Conservation (phyloP, 2,329 filamentous ascomycete genomes). For the Sporothrix euskadiensis region DNA sequence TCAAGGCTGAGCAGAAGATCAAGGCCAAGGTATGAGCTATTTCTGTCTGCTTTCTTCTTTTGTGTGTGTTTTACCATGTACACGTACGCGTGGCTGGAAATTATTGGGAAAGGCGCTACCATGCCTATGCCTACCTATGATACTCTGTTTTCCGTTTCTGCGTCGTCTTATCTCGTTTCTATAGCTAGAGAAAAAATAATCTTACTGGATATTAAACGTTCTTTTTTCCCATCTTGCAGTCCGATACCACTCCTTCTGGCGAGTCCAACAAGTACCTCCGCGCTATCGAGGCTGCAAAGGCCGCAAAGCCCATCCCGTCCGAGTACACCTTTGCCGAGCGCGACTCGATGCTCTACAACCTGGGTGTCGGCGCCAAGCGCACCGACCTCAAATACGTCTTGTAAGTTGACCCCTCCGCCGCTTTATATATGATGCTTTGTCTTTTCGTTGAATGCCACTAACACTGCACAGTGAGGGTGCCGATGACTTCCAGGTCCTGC, state of each 20-base stretch:
- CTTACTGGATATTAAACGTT: constrained; percentile 35
- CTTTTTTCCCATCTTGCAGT: constrained; percentile 26
- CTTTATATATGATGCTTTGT: neutral
- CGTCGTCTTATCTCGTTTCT: constrained; percentile 25
- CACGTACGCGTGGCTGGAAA: neutral
- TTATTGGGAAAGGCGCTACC: neutral
- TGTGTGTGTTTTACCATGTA: constrained; percentile 23
- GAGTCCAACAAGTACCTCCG: constrained; percentile 56
- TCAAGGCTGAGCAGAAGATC: constrained; percentile 68
- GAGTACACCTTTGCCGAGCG: constrained; percentile 81
- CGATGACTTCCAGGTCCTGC: constrained; percentile 90
- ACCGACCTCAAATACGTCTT: constrained; percentile 85
- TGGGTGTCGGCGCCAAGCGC: constrained; percentile 88
- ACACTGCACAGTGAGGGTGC: constrained; percentile 63
- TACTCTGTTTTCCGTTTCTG: constrained; percentile 29
- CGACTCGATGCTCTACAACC: constrained; percentile 92
- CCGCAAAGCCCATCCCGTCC: constrained; percentile 67
- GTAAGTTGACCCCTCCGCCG: constrained; percentile 40
- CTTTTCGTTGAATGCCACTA: neutral
- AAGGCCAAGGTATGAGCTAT: constrained; percentile 58
- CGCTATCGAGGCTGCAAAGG: constrained; percentile 75
- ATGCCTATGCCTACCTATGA: constrained; percentile 25
- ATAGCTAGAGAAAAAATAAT: constrained; percentile 27
- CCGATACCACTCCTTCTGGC: constrained; percentile 43
- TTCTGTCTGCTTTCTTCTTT: constrained; percentile 33